These are phyloP conservation scores for Hypoxylon lienhwacheense DNA, from an alignment of 495 filamentous ascomycete genomes.

Conservation along the genomic window DNA sequence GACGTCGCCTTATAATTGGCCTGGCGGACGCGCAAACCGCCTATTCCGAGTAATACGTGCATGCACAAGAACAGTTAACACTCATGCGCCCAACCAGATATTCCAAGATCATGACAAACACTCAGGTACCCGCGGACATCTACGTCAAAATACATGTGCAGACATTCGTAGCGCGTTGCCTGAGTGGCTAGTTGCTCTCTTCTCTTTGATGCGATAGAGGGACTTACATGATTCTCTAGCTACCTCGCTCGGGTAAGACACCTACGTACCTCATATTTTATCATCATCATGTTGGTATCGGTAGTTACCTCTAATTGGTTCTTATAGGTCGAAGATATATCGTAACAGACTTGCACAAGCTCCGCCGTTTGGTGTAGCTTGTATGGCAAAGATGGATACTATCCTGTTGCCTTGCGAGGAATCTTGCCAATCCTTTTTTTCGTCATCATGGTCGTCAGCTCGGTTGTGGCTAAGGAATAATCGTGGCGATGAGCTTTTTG, in stretches of 20 bases:
- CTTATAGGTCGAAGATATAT: too few relatives aligned
- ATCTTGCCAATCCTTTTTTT: background rate
- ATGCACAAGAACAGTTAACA: conserved; percentile 17
- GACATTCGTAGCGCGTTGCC: conserved; percentile 3
- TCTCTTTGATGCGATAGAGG: too few relatives aligned
- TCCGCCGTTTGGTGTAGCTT: background rate
- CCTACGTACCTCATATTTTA: too few relatives aligned
- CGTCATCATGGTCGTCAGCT: conserved; percentile 30
- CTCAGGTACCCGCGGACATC: conserved; percentile 2
- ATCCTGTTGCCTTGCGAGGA: conserved; percentile 12
- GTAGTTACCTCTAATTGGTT: too few relatives aligned
- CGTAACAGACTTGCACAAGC: too few relatives aligned
- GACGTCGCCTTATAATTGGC: conserved; percentile 7
- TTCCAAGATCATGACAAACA: background rate
- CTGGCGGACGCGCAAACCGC: conserved; percentile 2
- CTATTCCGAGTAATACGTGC: conserved; percentile 8
- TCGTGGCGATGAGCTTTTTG: conserved; percentile 24
- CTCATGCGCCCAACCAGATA: conserved; percentile 2
- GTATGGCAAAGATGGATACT: background rate
- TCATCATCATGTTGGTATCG: too few relatives aligned
- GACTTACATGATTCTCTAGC: too few relatives aligned
- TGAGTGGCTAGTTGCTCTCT: background rate
- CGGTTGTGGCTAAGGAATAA: conserved; percentile 21
- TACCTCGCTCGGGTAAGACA: too few relatives aligned
- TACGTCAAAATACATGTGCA: background rate